Evolutionary conservation across 164 flowering plant genomes (phyloP), one percentile per base, ranked within the genome.

Genomic region (Macadamia integrifolia): DNA sequence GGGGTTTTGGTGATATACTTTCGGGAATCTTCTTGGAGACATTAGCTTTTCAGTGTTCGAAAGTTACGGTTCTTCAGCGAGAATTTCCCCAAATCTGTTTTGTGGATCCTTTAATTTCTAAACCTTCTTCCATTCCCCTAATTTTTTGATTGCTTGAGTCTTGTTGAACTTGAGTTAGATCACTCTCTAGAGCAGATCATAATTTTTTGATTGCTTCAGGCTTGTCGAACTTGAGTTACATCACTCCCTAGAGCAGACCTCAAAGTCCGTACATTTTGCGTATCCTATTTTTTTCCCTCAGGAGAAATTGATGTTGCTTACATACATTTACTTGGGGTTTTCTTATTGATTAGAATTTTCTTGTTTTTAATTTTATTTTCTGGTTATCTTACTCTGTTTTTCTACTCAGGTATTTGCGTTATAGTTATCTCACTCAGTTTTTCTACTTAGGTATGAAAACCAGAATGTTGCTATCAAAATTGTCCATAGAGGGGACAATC

Each of bases 391-490:
- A 35, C 40, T 35, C 40, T 35, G 40, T 35, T 35, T 35, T 35
- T 35, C 40, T 1, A 35, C 40, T 35, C 40, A 4, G 40, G 40
- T 35, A 35, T 35, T 35, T 35, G 40, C 40, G n/a, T 61, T 62
- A 49, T 23, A 52, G 32, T 23, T 67, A 17, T 56, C 68, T 66
- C 53, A 28, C 11, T 62, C 18, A 12, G 55, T 15, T 64, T 18
- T 71, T 60, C 15, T 52, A 13, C 57, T 52, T 75, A 94, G 98
- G 70, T 94, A 90, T 71, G 86, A 77, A 69, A 89, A 92, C 71
- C 93, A 90, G 76, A 90, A 63, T 78, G 98, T 94, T 75, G 99
- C 99, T 13, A 82, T 94, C 17, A 94, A 94, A 72, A 78, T 94
- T 64, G 86, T 92, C 31, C 77, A 86, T 56, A 89, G 74, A 75